Evolutionary conservation across 2,329 filamentous ascomycete species (phyloP).

Genomic region (Colletotrichum horii): DNA sequence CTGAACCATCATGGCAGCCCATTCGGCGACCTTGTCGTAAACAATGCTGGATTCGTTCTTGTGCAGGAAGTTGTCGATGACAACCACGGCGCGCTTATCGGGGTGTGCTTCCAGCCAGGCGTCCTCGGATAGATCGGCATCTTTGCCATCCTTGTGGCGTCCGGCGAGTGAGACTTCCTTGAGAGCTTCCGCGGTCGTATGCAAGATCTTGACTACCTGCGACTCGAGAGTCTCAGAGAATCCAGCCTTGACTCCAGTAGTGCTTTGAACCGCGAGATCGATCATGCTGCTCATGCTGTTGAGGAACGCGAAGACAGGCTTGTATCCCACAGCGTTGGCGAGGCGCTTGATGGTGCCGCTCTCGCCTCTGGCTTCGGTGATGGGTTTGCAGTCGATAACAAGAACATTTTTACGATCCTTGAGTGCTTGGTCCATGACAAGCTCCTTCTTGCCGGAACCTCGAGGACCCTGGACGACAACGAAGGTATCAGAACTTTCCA

Average conservation of each 20-base stretch:
- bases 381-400: conserved; percentile 89
- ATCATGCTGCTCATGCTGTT: conserved; percentile 93
- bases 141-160: conserved; percentile 75
- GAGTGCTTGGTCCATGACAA: conserved; percentile 85
- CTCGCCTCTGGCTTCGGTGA: conserved; percentile 90
- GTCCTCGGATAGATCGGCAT: conserved; percentile 76
- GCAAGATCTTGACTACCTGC: conserved; percentile 87
- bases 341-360: conserved; percentile 82
- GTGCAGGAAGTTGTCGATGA: conserved; percentile 91
- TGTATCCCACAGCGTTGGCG: conserved; percentile 84
- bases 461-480: conserved; percentile 92
- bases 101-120: conserved; percentile 91
- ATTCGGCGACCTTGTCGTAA: conserved; percentile 84
- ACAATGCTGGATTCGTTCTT: conserved; percentile 72
- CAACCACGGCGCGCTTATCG: conserved; percentile 79
- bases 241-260: conserved; percentile 91
- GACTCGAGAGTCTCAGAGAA: conserved; percentile 93
- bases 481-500: conserved; percentile 89
- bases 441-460: conserved; percentile 88
- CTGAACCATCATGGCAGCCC: conserved; percentile 85
- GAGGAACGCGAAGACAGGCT: conserved; percentile 94
- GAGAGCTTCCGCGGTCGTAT: conserved; percentile 80
- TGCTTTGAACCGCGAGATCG: conserved; percentile 90
- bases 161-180: conserved; percentile 76
- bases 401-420: conserved; percentile 78